Conservation (phyloP, 2,329 filamentous ascomycete genomes). For the Paraphoma sp. region DNA sequence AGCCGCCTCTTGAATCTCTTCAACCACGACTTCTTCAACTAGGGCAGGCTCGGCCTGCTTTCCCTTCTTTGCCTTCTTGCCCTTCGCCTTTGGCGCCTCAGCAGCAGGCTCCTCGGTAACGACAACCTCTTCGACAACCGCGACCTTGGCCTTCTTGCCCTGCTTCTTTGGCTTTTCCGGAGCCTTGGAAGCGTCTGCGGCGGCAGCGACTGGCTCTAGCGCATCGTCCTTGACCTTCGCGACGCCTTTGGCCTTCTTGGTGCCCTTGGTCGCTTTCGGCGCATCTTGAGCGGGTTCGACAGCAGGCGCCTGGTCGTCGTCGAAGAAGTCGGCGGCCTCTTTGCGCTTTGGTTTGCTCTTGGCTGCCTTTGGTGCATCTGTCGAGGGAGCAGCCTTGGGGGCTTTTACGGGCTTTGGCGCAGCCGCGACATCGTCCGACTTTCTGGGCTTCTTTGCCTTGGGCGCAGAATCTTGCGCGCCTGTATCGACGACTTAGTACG, state of each 20-base stretch:
- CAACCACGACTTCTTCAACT: constrained; percentile 15
- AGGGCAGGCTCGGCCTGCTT: constrained; percentile 19
- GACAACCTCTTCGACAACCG: constrained; percentile 9
- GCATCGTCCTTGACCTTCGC: constrained; percentile 11
- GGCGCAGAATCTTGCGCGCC: constrained; percentile 42
- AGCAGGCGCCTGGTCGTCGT: constrained; percentile 30
- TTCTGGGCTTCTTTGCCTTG: constrained; percentile 49
- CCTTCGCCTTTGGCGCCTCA: constrained; percentile 23
- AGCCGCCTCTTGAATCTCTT: constrained; percentile 12
- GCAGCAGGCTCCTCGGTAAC: constrained; percentile 15
- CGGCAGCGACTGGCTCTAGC: constrained; percentile 6
- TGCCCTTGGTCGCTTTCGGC: constrained; percentile 44
- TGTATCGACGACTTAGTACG: constrained; percentile 22
- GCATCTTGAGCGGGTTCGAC: constrained; percentile 15
- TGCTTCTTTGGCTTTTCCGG: constrained; percentile 22
- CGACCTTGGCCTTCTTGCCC: constrained; percentile 22
- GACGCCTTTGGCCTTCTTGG: constrained; percentile 44
- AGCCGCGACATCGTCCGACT: constrained; percentile 37
- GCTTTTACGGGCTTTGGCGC: constrained; percentile 23
- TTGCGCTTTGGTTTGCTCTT: constrained; percentile 41
- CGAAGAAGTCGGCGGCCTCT: constrained; percentile 45
- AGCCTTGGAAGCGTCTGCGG: constrained; percentile 7
- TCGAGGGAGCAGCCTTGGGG: constrained; percentile 27
- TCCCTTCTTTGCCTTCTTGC: constrained; percentile 30
- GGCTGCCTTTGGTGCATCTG: constrained; percentile 22